Base-by-base conservation (phyloP, 176 grass and related monocot species). In the Poa pratensis region DNA sequence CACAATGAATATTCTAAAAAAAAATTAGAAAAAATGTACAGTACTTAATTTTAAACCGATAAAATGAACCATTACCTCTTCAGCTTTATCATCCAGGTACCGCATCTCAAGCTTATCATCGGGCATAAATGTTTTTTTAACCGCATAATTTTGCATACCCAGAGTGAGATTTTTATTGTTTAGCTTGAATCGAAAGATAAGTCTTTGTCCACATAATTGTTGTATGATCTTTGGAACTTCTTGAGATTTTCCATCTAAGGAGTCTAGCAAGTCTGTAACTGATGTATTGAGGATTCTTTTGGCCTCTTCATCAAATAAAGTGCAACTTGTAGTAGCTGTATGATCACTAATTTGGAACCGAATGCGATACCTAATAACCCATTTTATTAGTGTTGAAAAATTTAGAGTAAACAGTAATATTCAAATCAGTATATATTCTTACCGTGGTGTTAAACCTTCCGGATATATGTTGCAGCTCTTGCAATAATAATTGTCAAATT, bases 241-340 rank as follows among this genome's bases (percentile, higher is more conserved):
- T 5, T 53, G 8, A 6, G 26, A 53, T 53, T 75, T 75, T 6
- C 46, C 48, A 75, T 32, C 26, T 24, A 53, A 6, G 13, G 17
- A 13, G 12, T 80, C 23, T 0, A 62, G 59, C 17, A 65, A 20
- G 5, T 20, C 3, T 17, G 46, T 30, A 34, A 59, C 5, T 27
- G 48, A 27, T 80, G 7, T 80, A 43, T 43, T 30, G 9, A 65
- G 59, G 15, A 65, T 49, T 7, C 5, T 49, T 65, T 55, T 26
- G 2, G 77, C 77, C 15, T 64, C 59, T 10, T 64, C 58, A 22
- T 77, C 30, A 77, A 77, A 58, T 57, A 77, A 20, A 80, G 40
- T 80, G 23, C 59, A 64, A 5, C 12, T 65, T 55, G 53, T 55
- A 55, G 53, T 55, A 20, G 18, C 6, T 55, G 53, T 55, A 55